Evolutionary conservation across 805 yeast species (phyloP), one percentile per base, ranked within the genome.

Genomic region (Pachysolen tannophilus): DNA sequence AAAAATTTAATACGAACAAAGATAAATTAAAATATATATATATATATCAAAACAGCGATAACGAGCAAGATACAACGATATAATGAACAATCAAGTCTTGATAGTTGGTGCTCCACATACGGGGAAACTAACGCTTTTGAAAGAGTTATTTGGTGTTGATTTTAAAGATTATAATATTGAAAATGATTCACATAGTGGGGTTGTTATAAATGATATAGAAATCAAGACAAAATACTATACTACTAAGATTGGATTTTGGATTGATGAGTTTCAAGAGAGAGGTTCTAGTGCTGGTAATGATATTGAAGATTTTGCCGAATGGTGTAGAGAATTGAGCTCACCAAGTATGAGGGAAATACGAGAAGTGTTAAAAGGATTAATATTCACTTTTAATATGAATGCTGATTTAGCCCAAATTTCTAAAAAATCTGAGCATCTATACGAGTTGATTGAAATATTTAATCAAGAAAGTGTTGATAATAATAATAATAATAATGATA

Each of bases 301-400:
- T 25, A 38, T 47, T 3, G 33, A 37, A 3, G 42, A 42, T 6
- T 47, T 67, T 5, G 42, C 45, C 4, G 26, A 44, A 3, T 71
- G 77, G 73, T 38, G 39, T 26, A 32, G 43, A 0, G 75, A 72
- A 39, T 63, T 72, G 38, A 10, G 28, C 8, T 35, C 51, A 1
- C 54, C 45, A 0, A 74, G 69, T 26, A 56, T 50, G 38, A 44
- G 39, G 17, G 77, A 69, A 35, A 46, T 72, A 23, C 49, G 78
- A 18, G 70, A 65, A 15, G 65, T 48, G 2, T 28, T 72, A 3
- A 69, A 65, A 28, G 78, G 78, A 1, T 20, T 70, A 8, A 50
- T 72, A 3, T 52, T 69, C 39, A 63, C 72, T 1, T 25, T 70
- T 10, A 56, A 61, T 39, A 33, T 57, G 28, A 23, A 37, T 6